Base-by-base conservation (phyloP, 345 rosid genomes). In the Toxicodendron radicans region DNA sequence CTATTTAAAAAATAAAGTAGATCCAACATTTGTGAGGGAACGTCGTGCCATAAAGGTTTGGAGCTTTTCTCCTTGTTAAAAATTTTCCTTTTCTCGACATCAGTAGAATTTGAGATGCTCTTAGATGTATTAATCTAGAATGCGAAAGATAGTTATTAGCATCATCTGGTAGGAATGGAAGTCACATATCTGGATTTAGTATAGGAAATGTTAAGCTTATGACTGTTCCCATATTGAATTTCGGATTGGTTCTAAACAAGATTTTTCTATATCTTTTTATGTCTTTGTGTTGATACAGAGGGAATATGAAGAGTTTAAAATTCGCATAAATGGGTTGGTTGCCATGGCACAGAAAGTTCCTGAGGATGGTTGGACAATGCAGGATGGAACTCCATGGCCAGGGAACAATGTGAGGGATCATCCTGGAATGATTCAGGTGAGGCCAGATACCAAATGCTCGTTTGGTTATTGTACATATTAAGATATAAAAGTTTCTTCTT, bases 331-430 rank as follows among this genome's bases (percentile, higher is more conserved):
- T 75, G 87, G 90, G 43, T 79, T 93, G 70, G 97, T 93, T 78
- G 80, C 93, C 17, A 87, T 76, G 68, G 98, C 98, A 64, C 89
- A 88, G 78, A 93, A 93, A 86, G 97, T 91, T 58, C 98, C 98
- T 49, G 98, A 93, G 76, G 98, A 93, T 45, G 97, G 97, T 48
- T 92, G 97, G 97, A 92, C 96, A 48, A 92, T 92, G 97, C 97
- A 92, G 79, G 97, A 91, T 66, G 98, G 97, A 58, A 91, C 93
- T 73, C 95, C 91, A 51, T 93, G 97, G 95, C 98, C 98, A 0
- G 98, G 98, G 75, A 93, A 93, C 81, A 87, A 87, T 75, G 92
- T 91, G 64, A 79, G 93, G 63, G 98, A 93, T 86, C 98, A 93
- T 79, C 98, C 98, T 41, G 98, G 97, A 71, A 93, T 93, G 98